Conservation (phyloP, 305 asterid genomes). For the Fraxinus angustifolia region DNA sequence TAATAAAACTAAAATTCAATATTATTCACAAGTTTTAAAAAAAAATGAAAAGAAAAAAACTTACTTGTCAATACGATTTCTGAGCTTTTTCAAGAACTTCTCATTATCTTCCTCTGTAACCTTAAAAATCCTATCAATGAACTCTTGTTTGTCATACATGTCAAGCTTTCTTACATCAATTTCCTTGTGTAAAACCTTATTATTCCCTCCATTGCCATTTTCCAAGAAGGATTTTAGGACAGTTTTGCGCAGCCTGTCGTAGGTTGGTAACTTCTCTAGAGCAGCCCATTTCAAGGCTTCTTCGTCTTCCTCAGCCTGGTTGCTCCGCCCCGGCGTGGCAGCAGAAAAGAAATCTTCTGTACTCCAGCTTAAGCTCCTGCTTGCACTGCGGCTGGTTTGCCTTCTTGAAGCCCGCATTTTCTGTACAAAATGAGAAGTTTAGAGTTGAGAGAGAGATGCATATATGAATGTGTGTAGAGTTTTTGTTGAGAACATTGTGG, state of each 20-base stretch:
- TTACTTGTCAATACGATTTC: conserved; percentile 57
- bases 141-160: conserved; percentile 33
- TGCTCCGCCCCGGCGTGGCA: conserved; percentile 13
- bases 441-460: neutral
- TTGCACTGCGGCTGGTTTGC: conserved; percentile 16
- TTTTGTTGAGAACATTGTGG: neutral
- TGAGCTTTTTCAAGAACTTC: conserved; percentile 46
- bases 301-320: conserved; percentile 36
- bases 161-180: conserved; percentile 50
- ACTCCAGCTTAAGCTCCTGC: conserved; percentile 32
- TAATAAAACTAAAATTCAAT: neutral
- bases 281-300: conserved; percentile 55
- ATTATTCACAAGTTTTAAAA: neutral
- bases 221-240: conserved; percentile 32
- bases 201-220: conserved; percentile 15
- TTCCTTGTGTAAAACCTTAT: conserved; percentile 29
- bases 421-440: neutral
- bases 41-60: neutral
- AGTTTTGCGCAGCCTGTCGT: conserved; percentile 37
- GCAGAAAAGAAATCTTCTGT: conserved; percentile 35
- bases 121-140: conserved; percentile 47
- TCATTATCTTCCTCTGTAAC: conserved; percentile 63
- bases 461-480: neutral
- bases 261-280: conserved; percentile 40
- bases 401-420: conserved; percentile 6